Base-by-base conservation (phyloP, 495 filamentous ascomycete species). In the Cudoniella acicularis region DNA sequence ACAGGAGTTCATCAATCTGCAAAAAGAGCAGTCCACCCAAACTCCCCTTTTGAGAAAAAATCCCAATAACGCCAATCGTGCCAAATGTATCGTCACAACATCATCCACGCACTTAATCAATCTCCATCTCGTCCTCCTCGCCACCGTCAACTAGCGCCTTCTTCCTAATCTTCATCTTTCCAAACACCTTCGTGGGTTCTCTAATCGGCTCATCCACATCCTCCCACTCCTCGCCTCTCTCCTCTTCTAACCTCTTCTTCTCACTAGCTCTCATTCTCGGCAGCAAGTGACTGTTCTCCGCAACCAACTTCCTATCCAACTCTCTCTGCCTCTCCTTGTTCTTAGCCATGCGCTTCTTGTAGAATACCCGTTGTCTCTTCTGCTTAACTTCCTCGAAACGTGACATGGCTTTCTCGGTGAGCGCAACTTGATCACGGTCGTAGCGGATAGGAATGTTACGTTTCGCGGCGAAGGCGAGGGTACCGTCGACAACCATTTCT, bases 391-490 rank as follows among this genome's bases (percentile, higher is more conserved):
- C 92, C 69, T 82, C 77, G 62, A 98, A 86, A 55, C 94, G 84
- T 75, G 90, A 79, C 90, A 98, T 98, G 54, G 93, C 92, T 62
- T 85, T 84, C 72, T 98, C 80, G 13, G 94, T 98, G 64, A 85
- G 88, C 54, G 84, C 83, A 24, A 96, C 86, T 51, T 94, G 82
- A 57, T 96, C 89, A 71, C 94, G 87, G 81, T 96, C 86, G 86
- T 98, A 98, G 67, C 91, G 90, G 56, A 94, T 83, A 65, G 94
- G 94, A 52, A 96, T 83, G 79, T 98, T 96, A 76, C 95, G 89
- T 64, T 91, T 90, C 55, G 87, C 85, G 54, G 91, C 86, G 80
- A 99, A 96, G 68, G 88, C 85, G 52, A 99, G 87, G 3, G 93
- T 95, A 59, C 81, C 86, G 82, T 99, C 94, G 73, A 98, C 92